Percentiles rank a stretch among this genome's conserved stretches.
Conservation (phyloP, 2,329 filamentous ascomycete species). For the Microcera coccophila region DNA sequence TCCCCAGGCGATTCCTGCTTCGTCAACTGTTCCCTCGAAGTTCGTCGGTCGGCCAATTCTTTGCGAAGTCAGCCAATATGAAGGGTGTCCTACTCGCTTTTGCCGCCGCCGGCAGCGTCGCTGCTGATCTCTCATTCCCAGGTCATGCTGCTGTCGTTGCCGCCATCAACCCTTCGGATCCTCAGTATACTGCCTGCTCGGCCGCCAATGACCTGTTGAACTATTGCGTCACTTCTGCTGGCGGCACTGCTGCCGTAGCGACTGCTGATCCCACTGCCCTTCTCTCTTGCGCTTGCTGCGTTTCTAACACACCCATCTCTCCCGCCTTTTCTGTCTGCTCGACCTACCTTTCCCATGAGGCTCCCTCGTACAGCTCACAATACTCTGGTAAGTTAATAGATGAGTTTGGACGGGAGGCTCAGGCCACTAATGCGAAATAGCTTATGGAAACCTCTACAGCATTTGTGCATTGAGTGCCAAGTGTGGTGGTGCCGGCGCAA, state of each 20-base stretch:
- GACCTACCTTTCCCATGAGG: conserved; percentile 25
- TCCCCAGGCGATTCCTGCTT: not conserved
- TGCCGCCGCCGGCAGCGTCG: conserved; percentile 21
- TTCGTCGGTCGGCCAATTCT: not conserved
- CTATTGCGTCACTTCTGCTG: conserved; percentile 20
- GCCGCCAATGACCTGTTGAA: conserved; percentile 18
- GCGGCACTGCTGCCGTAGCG: conserved; percentile 21
- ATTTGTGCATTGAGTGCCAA: conserved; percentile 16
- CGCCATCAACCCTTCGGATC: conserved; percentile 23
- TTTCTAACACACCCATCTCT: conserved; percentile 17
- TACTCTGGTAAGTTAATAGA: conserved; percentile 20
- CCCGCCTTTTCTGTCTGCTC: conserved; percentile 29
- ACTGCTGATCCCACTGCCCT: conserved; percentile 23
- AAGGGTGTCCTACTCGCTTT: conserved; percentile 17
- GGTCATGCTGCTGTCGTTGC: conserved; percentile 20
- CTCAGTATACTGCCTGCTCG: conserved; percentile 24
- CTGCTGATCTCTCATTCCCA: conserved; percentile 25
- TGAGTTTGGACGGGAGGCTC: conserved; percentile 15
- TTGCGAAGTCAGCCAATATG: conserved; percentile 17
- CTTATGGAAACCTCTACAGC: conserved; percentile 25
- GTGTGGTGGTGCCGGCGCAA: conserved; percentile 4
- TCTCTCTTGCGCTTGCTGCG: conserved; percentile 29
- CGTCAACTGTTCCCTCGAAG: not conserved
- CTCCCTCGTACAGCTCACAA: conserved; percentile 17
- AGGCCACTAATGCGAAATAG: conserved; percentile 26